phyloP scores from a whole-genome alignment of 352 stramenopile species.

The Globisporangium camurandrum region DNA sequence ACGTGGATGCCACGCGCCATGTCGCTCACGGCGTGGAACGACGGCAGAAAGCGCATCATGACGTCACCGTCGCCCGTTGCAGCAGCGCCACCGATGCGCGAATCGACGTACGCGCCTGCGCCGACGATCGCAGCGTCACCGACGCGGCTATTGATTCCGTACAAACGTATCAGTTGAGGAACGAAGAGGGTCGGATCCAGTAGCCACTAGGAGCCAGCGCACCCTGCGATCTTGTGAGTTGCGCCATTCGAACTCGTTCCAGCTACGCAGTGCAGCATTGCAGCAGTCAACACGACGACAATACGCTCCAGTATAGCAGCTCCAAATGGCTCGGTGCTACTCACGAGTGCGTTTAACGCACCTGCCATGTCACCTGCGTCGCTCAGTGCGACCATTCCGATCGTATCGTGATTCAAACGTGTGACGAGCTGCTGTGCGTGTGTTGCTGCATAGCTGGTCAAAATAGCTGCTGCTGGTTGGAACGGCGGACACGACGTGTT shows the following conservation, averaged over 20 bases:
- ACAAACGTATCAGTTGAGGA: background rate
- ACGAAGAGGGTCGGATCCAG: background rate
- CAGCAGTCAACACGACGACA: background rate
- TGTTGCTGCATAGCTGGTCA: background rate
- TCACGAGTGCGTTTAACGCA: constrained; percentile 1
- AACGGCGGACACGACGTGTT: constrained; percentile 81
- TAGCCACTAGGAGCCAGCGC: background rate
- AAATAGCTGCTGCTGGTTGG: constrained; percentile 19
- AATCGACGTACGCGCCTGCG: constrained; percentile 84
- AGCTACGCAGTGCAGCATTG: constrained; percentile 15
- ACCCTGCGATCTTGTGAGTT: constrained; percentile 86
- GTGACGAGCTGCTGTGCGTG: constrained; percentile 28
- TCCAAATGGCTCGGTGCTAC: background rate
- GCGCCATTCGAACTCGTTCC: constrained; percentile 88
- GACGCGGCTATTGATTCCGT: constrained; percentile 45
- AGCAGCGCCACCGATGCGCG: constrained; percentile 64
- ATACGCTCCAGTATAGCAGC: background rate
- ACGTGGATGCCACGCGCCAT: constrained; percentile 72
- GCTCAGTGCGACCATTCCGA: constrained; percentile 82
- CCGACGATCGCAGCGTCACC: constrained; percentile 81
- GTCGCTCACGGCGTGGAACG: constrained; percentile 76
- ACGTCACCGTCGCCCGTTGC: constrained; percentile 87
- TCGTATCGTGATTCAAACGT: constrained; percentile 85
- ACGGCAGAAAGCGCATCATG: constrained; percentile 90
- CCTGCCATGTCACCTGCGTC: constrained; percentile 56